Evolutionary conservation across 2,329 filamentous ascomycete genomes (phyloP), one percentile per base, ranked within the genome.

Genomic region (Nemania diffusa): DNA sequence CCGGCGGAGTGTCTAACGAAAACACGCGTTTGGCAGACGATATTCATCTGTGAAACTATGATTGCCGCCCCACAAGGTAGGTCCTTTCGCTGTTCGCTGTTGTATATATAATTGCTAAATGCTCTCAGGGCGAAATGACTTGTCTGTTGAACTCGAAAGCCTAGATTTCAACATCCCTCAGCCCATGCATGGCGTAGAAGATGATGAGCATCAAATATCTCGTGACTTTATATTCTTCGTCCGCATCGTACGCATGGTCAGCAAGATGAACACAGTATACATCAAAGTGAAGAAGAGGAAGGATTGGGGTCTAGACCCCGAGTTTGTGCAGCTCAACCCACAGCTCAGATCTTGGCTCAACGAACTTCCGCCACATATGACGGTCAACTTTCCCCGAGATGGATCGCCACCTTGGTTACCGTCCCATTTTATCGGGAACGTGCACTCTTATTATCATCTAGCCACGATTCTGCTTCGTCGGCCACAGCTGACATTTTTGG

Each of bases 1-100:
- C 83, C 87, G 0, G 83, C 89, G 6, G 95, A 98, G 57, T 98
- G 95, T 76, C 84, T 92, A 65, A 88, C 94, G 27, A 94, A 94
- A 76, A 97, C 90, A 17, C 87, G 95, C 53, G 88, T 97, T 34
- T 98, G 95, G 95, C 94, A 97, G 78, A 91, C 90, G 1, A 87
- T 97, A 9, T 92, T 97, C 76, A 84, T 93, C 24, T 91, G 93
- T 69, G 95, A 98, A 80, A 86, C 94, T 48, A 97, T 98, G 92
- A 90, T 97, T 73, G 95, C 95, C 63, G 94, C 92, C 22, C 93
- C 95, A 2, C 94, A 98, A 89, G 95, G 94, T 93, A 82, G 57
- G 68, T 40, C 15, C 17, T 17, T 44, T 27, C 5, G 22, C 42
- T 26, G 24, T n/a, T 40, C n/a, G 7, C n/a, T 27, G n/a, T 57